Evolutionary conservation across 345 rosid genomes (phyloP).

Genomic region (Moricandia arvensis): DNA sequence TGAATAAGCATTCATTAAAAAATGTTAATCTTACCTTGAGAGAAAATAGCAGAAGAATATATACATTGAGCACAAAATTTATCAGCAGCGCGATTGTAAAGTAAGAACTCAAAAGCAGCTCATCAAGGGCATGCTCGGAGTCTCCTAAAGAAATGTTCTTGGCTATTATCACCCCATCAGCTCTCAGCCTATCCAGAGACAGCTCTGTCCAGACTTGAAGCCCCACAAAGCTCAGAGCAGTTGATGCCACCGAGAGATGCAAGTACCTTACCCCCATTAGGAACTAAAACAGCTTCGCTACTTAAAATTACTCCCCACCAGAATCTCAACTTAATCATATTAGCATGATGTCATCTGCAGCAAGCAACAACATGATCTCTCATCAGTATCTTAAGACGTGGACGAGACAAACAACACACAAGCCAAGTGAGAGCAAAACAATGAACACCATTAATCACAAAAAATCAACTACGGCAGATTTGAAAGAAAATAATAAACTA

Average conservation of each 20-base stretch:
- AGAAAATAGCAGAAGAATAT: slow-evolving; percentile 71
- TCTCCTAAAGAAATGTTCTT: slow-evolving; percentile 50
- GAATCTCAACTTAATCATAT: slow-evolving; percentile 30
- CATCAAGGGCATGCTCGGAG: slow-evolving; percentile 59
- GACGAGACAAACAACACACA: neutral
- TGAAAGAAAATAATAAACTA: neutral
- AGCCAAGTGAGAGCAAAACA: neutral
- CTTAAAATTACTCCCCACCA: slow-evolving; percentile 40
- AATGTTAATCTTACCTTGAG: slow-evolving; percentile 58
- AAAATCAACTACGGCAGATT: neutral
- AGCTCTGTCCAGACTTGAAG: slow-evolving; percentile 76
- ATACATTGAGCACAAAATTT: slow-evolving; percentile 73
- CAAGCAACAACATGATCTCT: slow-evolving; percentile 13
- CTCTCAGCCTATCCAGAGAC: slow-evolving; percentile 53
- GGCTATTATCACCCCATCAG: slow-evolving; percentile 50
- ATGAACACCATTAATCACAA: neutral
- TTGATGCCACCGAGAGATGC: slow-evolving; percentile 57
- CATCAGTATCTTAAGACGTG: slow-evolving; percentile 1
- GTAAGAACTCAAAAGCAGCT: slow-evolving; percentile 65
- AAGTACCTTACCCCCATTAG: slow-evolving; percentile 73
- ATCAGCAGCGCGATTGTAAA: slow-evolving; percentile 59
- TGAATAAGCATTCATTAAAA: too few relatives aligned
- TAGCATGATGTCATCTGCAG: slow-evolving; percentile 37
- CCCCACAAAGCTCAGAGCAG: slow-evolving; percentile 68
- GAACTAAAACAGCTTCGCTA: slow-evolving; percentile 37